Percentiles rank a stretch among this genome's conserved stretches.
phyloP scores from a whole-genome alignment of 495 filamentous ascomycete species.

The Tuber brumale region DNA sequence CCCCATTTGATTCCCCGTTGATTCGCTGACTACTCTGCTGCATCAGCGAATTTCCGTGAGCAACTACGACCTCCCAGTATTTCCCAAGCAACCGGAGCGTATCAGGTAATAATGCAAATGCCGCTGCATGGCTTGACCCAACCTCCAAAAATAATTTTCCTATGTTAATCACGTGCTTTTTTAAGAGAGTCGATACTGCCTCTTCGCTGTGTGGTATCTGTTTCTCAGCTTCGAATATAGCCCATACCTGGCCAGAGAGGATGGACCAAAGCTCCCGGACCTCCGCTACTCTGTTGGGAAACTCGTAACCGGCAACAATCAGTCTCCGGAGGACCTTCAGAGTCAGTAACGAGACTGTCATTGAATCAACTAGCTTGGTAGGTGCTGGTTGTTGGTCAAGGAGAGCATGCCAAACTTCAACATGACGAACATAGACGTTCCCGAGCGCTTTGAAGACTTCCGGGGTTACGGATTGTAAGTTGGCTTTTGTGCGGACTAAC shows the following conservation, averaged over 20 bases:
- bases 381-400: slow-evolving; percentile 47
- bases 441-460: slow-evolving; percentile 72
- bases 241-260: slow-evolving; percentile 37
- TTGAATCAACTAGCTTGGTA: slow-evolving; percentile 44
- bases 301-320: slow-evolving; percentile 71
- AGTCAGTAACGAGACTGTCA: slow-evolving; percentile 58
- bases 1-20: slow-evolving; percentile 44
- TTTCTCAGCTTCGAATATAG: slow-evolving; percentile 29
- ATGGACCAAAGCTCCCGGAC: slow-evolving; percentile 68
- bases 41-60: slow-evolving; percentile 65
- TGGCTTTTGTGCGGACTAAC: slow-evolving; percentile 60
- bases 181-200: slow-evolving; percentile 51
- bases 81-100: slow-evolving; percentile 65
- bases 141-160: slow-evolving; percentile 87
- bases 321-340: slow-evolving; percentile 76
- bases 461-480: slow-evolving; percentile 66
- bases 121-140: slow-evolving; percentile 63
- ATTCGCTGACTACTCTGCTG: slow-evolving; percentile 45
- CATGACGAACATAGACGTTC: slow-evolving; percentile 67
- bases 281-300: slow-evolving; percentile 67
- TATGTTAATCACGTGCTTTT: slow-evolving; percentile 80
- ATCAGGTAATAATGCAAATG: slow-evolving; percentile 72
- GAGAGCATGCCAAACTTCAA: slow-evolving; percentile 61
- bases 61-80: slow-evolving; percentile 75
- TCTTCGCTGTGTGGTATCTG: slow-evolving; percentile 30